A percentile compares a stretch with the other conserved stretches of the same genome.
These are phyloP conservation scores for Penicillium sp. DNA, from an alignment of 2,329 filamentous ascomycete genomes.

Conservation along the genomic window DNA sequence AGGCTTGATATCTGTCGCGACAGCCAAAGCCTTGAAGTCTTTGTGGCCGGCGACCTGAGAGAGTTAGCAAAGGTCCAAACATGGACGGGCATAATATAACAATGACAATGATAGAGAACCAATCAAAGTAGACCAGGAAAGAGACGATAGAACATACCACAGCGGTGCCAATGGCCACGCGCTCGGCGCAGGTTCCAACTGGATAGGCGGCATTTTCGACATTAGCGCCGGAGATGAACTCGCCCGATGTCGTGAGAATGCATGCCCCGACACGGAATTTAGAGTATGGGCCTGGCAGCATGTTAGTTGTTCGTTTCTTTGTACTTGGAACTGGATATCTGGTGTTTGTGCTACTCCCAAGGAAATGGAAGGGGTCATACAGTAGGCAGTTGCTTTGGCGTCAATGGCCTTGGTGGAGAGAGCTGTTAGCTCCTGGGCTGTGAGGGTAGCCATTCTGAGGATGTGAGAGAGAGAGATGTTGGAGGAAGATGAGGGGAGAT, in stretches of 20 bases:
- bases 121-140: not conserved
- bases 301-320: not conserved
- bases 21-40: constrained; percentile 75
- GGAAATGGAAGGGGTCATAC: constrained; percentile 47
- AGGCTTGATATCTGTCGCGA: constrained; percentile 73
- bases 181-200: constrained; percentile 92
- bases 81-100: not conserved
- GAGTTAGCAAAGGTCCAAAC: not conserved
- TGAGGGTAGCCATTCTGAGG: constrained; percentile 44
- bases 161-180: constrained; percentile 81
- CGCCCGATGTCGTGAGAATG: constrained; percentile 61
- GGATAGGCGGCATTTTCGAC: constrained; percentile 93
- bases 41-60: constrained; percentile 46
- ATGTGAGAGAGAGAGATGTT: not conserved
- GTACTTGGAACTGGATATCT: not conserved
- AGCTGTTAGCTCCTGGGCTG: constrained; percentile 61
- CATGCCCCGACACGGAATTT: constrained; percentile 86
- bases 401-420: constrained; percentile 64
- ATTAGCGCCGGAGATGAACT: constrained; percentile 73
- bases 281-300: constrained; percentile 69
- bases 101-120: not conserved
- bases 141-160: constrained; percentile 49
- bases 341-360: not conserved
- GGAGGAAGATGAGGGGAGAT: not conserved
- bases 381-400: constrained; percentile 80